Evolutionary conservation across 192 early-diverging fungal genomes (phyloP), one percentile per base, ranked within the genome.

Genomic region (Gigaspora rosea): DNA sequence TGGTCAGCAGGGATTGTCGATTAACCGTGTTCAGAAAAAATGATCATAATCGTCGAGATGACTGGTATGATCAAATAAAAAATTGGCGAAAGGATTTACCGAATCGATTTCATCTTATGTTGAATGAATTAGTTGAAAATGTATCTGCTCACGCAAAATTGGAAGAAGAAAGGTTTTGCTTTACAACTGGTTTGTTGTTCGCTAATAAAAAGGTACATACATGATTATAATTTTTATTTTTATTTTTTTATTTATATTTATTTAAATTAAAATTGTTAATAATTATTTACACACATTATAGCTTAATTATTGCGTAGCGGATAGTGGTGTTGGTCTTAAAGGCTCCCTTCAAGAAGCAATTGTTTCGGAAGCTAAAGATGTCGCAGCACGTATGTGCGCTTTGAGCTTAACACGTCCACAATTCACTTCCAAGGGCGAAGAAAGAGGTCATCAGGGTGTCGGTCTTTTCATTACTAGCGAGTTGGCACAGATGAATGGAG

Each of bases 401-500:
- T 57, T 76, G 51, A 16, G 68, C 54, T 68, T 76, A 27, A 76
- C 75, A 54, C 63, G 75, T 2, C 47, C 75, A 9, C 64, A 76
- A 54, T 33, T 56, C 41, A 68, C 75, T 2, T 76, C 75, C 13
- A 76, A 76, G 50, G 75, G 75, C 56, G 46, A 68, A 5, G 50
- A 76, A 13, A 36, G 75, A 46, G 75, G 75, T 56, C 75, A 76
- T 76, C 75, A 76, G 67, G 75, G 75, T 27, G 75, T 76, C 11
- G 75, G 75, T 35, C 35, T 76, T 9, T 76, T 76, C 33, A 76
- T 76, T 20, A 76, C 75, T 56, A 67, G 64, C 41, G 75, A 76
- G 54, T 67, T 76, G 41, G 12, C 75, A 27, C 58, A 62, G 54
- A 76, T 67, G 64, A 76, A 76, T 15, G 20, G 46, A 76, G 75